phyloP scores from a whole-genome alignment of 2,329 filamentous ascomycete species.

The Corynespora cassiicola region DNA sequence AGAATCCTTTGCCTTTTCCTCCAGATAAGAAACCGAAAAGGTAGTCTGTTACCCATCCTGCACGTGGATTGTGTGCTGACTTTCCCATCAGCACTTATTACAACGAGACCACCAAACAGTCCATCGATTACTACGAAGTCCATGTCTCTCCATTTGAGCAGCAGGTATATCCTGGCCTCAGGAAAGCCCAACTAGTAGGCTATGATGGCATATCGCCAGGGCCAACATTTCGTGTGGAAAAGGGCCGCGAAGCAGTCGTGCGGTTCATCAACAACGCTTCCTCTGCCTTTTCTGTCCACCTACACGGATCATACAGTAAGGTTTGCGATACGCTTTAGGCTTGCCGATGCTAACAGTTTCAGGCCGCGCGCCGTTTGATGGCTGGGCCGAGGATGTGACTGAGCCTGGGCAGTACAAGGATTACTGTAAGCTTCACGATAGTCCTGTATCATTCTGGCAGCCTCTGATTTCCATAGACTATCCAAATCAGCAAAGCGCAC shows the following conservation, averaged over 20 bases:
- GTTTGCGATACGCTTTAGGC: no score
- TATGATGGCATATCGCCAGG: conserved; percentile 64
- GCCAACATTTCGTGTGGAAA: conserved; percentile 58
- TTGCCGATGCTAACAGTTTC: no score
- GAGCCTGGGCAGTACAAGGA: conserved; percentile 61
- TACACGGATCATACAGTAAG: conserved; percentile 62
- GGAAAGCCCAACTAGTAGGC: conserved; percentile 50
- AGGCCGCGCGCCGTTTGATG: conserved; percentile 54
- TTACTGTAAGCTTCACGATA: no score
- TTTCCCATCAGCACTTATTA: conserved; percentile 41
- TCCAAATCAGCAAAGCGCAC: conserved; percentile 60
- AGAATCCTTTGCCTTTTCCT: conserved; percentile 54
- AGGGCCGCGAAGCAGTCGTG: conserved; percentile 60
- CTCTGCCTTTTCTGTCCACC: conserved; percentile 62
- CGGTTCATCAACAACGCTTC: conserved; percentile 61
- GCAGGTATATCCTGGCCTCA: conserved; percentile 53
- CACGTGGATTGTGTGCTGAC: no score
- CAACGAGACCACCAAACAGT: conserved; percentile 38
- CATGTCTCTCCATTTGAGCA: conserved; percentile 49
- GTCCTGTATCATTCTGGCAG: no score
- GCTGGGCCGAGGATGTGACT: conserved; percentile 62
- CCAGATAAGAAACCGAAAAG: conserved; percentile 51
- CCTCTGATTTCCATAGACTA: no score
- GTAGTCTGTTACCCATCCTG: conserved; percentile 32
- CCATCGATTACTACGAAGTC: conserved; percentile 57